These are phyloP conservation scores for Bonia amplexicaulis DNA, from an alignment of 176 grass and related monocot species.

Conservation along the genomic window DNA sequence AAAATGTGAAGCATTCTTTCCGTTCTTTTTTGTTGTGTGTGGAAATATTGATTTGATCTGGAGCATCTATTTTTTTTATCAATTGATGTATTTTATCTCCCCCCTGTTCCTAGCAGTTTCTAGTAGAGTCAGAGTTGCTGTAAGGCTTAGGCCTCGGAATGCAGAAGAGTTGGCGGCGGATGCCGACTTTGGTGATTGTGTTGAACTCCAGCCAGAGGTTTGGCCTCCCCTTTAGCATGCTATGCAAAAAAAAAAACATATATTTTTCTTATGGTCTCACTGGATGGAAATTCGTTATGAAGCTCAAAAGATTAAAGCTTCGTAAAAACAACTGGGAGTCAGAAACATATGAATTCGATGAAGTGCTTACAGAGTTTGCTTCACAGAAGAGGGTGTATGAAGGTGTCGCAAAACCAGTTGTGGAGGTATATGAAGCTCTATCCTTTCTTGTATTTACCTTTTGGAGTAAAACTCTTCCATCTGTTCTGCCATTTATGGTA, in stretches of 20 bases:
- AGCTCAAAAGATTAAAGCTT: conserved; percentile 99
- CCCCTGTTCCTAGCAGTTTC: conserved; percentile 53
- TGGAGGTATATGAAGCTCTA: conserved; percentile 67
- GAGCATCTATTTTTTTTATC: not conserved
- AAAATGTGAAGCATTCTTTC: not conserved
- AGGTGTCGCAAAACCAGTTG: conserved; percentile 98
- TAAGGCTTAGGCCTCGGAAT: conserved; percentile 92
- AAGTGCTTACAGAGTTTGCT: conserved; percentile 95
- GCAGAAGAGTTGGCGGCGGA: conserved; percentile 74
- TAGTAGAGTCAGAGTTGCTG: conserved; percentile 91
- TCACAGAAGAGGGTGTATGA: conserved; percentile 99
- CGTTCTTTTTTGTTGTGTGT: not conserved
- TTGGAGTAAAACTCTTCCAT: not conserved
- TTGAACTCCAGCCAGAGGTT: conserved; percentile 98
- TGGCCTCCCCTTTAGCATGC: not conserved
- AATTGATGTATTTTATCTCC: conserved; percentile 5
- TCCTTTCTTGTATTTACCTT: conserved; percentile 17
- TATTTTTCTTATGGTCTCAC: conserved; percentile 27
- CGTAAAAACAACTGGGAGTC: conserved; percentile 99
- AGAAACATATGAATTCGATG: conserved; percentile 93
- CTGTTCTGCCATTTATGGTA: not conserved
- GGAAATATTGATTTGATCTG: conserved; percentile 12
- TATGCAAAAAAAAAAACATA: not conserved
- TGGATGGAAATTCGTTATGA: conserved; percentile 11
- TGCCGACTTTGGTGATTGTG: conserved; percentile 96